A percentile compares a stretch with the other conserved stretches of the same genome.
phyloP scores from a whole-genome alignment of 2,329 filamentous ascomycete species.

The Macroventuria anomochaeta region DNA sequence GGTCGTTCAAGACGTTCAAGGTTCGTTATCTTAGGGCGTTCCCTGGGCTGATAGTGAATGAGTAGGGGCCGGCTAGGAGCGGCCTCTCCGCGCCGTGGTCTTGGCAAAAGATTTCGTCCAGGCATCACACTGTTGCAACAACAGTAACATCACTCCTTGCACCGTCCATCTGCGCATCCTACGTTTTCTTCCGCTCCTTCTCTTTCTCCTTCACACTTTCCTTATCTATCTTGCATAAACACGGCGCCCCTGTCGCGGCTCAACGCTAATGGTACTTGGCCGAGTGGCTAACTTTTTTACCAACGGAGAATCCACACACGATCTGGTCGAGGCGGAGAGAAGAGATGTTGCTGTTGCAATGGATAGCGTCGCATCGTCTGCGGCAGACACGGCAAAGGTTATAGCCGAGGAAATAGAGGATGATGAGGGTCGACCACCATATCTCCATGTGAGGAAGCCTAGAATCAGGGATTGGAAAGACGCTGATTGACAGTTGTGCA shows the following conservation, averaged over 20 bases:
- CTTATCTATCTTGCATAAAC: not conserved
- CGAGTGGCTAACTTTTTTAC: conserved; percentile 57
- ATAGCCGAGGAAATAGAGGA: conserved; percentile 44
- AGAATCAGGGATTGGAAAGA: conserved; percentile 5
- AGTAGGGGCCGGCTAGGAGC: conserved; percentile 17
- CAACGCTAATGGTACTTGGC: conserved; percentile 57
- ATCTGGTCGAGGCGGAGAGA: conserved; percentile 49
- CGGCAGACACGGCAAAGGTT: conserved; percentile 28
- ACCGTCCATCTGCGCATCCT: conserved; percentile 9
- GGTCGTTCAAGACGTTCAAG: not conserved
- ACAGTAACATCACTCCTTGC: conserved; percentile 35
- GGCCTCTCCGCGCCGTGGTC: conserved; percentile 21
- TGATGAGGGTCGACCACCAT: conserved; percentile 56
- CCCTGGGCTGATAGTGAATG: conserved; percentile 24
- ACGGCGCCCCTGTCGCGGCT: conserved; percentile 28
- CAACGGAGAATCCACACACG: conserved; percentile 40
- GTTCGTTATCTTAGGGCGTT: conserved; percentile 18
- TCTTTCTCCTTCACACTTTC: not conserved
- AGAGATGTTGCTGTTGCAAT: conserved; percentile 29
- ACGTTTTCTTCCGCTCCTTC: conserved; percentile 7
- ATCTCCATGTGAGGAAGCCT: conserved; percentile 53
- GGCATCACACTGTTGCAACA: conserved; percentile 24
- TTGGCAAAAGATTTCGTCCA: conserved; percentile 42
- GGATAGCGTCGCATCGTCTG: conserved; percentile 30
- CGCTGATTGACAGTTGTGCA: conserved; percentile 51